phyloP scores from a whole-genome alignment of 1,139 yeast species.

The Suhomyces guaymorum region DNA sequence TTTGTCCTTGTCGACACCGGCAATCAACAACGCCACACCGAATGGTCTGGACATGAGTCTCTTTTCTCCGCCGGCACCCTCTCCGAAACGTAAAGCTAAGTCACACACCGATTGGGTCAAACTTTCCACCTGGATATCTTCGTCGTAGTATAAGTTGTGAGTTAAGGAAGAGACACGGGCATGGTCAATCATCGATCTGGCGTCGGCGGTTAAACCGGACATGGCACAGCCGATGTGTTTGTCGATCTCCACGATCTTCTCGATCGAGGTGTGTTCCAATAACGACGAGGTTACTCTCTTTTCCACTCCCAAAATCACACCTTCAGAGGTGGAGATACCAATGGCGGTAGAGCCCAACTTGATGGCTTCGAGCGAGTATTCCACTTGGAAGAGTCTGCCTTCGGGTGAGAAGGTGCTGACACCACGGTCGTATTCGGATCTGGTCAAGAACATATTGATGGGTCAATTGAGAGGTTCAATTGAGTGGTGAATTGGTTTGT shows the following conservation, averaged over 20 bases:
- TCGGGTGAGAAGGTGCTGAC: constrained; percentile 98
- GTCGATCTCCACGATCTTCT: constrained; percentile 94
- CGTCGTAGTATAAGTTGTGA: constrained; percentile 89
- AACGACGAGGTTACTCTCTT: constrained; percentile 93
- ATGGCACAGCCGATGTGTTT: constrained; percentile 96
- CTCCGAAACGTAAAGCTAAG: constrained; percentile 95
- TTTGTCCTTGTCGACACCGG: constrained; percentile 88
- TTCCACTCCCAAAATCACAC: constrained; percentile 94
- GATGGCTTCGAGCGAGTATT: constrained; percentile 96
- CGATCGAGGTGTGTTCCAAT: constrained; percentile 89
- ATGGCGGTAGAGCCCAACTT: constrained; percentile 96
- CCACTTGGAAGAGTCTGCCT: constrained; percentile 97
- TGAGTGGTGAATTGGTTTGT: constrained; percentile 1
- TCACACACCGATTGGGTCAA: constrained; percentile 97
- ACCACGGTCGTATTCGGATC: constrained; percentile 99
- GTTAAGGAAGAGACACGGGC: constrained; percentile 91
- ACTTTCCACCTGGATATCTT: constrained; percentile 88
- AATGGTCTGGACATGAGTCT: constrained; percentile 98
- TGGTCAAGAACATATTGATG: constrained; percentile 79
- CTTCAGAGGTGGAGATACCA: constrained; percentile 95
- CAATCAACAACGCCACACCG: constrained; percentile 95
- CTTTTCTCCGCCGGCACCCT: constrained; percentile 97
- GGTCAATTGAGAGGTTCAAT: constrained; percentile 1
- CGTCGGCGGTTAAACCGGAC: constrained; percentile 98
- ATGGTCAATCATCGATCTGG: constrained; percentile 97